These are phyloP conservation scores for Leptographium lundbergii DNA, from an alignment of 2,329 filamentous ascomycete species.

Conservation along the genomic window DNA sequence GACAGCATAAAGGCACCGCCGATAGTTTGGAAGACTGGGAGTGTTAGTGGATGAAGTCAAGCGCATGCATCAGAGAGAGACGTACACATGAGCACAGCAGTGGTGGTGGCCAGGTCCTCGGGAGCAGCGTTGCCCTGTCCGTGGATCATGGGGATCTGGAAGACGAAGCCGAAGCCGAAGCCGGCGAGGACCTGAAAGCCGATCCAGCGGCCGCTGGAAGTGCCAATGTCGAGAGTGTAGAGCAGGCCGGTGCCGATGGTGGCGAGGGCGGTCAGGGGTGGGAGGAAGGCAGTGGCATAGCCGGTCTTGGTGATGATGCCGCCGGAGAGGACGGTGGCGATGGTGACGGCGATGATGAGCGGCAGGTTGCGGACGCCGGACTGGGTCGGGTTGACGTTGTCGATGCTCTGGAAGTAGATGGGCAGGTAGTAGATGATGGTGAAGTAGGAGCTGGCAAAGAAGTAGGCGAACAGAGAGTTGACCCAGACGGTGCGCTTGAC, in stretches of 20 bases:
- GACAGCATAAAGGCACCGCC: conserved; percentile 35
- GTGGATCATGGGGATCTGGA: conserved; percentile 32
- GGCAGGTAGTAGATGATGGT: conserved; percentile 32
- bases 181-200: conserved; percentile 36
- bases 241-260: conserved; percentile 24
- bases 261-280: conserved; percentile 23
- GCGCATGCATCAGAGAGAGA: conserved; percentile 6
- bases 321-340: conserved; percentile 23
- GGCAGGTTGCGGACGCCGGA: conserved; percentile 28
- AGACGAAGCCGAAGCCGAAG: conserved; percentile 28
- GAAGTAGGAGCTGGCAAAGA: conserved; percentile 31
- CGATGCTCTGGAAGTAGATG: conserved; percentile 38
- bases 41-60: neutral
- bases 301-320: conserved; percentile 19
- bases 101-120: conserved; percentile 25
- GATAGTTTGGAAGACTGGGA: conserved; percentile 27
- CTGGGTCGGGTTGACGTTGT: conserved; percentile 22
- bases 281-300: conserved; percentile 22
- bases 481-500: conserved; percentile 29
- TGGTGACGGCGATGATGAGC: conserved; percentile 23
- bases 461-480: conserved; percentile 26
- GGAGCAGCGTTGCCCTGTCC: conserved; percentile 19
- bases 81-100: conserved; percentile 22
- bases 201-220: conserved; percentile 25
- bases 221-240: conserved; percentile 23